Evolutionary conservation across 176 grass and related monocot genomes (phyloP).

Genomic region (Cenchrus americanus): DNA sequence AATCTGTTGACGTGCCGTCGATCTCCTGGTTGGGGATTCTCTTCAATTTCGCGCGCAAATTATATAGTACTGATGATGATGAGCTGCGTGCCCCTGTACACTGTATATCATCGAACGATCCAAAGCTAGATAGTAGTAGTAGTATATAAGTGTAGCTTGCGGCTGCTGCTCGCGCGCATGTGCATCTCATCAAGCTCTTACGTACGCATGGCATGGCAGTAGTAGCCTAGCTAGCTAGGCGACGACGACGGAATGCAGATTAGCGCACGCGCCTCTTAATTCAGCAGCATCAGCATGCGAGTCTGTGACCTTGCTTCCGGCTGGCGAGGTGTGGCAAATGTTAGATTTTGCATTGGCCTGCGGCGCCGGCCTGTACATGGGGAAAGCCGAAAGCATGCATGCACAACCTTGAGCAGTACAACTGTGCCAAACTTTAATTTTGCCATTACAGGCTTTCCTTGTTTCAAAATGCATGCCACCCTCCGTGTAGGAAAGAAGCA

Average conservation of each 20-base stretch:
- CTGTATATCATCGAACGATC: too few relatives aligned
- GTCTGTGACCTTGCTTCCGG: background rate
- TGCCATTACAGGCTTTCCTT: too few relatives aligned
- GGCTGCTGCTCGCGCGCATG: background rate
- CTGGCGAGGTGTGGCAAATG: too few relatives aligned
- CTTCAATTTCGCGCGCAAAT: background rate
- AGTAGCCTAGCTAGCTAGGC: background rate
- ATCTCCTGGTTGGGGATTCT: background rate
- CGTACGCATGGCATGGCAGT: background rate
- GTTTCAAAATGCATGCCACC: too few relatives aligned
- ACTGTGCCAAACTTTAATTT: too few relatives aligned
- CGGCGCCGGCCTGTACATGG: too few relatives aligned
- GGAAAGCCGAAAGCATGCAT: too few relatives aligned
- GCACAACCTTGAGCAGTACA: too few relatives aligned
- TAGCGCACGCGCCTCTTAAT: background rate
- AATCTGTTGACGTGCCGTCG: conserved; percentile 11
- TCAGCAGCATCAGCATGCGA: background rate
- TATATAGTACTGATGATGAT: too few relatives aligned
- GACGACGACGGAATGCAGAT: background rate
- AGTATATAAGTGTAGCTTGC: background rate
- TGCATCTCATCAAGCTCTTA: background rate
- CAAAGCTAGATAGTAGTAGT: background rate
- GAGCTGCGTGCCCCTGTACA: too few relatives aligned
- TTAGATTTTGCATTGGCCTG: too few relatives aligned
- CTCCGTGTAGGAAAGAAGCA: too few relatives aligned